Conservation (phyloP, 495 filamentous ascomycete genomes). For the Cetradonia linearis region DNA sequence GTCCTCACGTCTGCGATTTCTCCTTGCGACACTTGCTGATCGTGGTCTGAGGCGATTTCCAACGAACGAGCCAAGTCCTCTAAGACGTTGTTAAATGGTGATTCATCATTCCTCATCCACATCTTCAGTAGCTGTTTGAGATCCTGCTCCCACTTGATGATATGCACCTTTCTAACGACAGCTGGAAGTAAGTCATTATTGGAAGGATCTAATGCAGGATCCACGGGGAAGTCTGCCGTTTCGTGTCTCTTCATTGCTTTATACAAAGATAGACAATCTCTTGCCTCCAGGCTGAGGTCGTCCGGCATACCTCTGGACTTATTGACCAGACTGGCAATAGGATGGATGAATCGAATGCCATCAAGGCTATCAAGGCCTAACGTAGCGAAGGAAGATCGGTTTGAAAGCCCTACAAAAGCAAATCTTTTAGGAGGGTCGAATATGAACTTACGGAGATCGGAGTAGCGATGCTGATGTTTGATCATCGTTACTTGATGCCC, state of each 20-base stretch:
- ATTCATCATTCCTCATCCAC: conserved; percentile 51
- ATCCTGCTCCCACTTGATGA: conserved; percentile 51
- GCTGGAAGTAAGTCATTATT: conserved; percentile 29
- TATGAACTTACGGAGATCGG: conserved; percentile 61
- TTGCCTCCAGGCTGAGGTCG: conserved; percentile 58
- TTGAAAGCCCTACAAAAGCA: conserved; percentile 46
- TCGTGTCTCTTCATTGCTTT: conserved; percentile 45
- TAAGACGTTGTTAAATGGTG: conserved; percentile 54
- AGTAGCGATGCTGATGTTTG: conserved; percentile 55
- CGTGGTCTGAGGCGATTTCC: conserved; percentile 6
- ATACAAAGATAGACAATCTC: conserved; percentile 60
- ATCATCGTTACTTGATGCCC: conserved; percentile 55
- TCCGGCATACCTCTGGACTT: conserved; percentile 47
- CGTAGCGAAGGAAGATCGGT: conserved; percentile 30
- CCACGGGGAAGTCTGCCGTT: conserved; percentile 37
- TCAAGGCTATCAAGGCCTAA: conserved; percentile 44
- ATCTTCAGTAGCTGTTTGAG: conserved; percentile 48
- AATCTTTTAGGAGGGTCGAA: conserved; percentile 45
- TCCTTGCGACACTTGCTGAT: conserved; percentile 15
- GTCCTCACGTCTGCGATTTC: conserved; percentile 12
- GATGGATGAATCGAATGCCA: conserved; percentile 55
- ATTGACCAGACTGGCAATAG: conserved; percentile 51
- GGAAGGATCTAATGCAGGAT: conserved; percentile 38
- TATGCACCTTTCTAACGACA: conserved; percentile 48
- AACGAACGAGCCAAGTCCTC: conserved; percentile 25